Conservation (phyloP, 129 eudicot genomes). For the Oenanthe sinensis region DNA sequence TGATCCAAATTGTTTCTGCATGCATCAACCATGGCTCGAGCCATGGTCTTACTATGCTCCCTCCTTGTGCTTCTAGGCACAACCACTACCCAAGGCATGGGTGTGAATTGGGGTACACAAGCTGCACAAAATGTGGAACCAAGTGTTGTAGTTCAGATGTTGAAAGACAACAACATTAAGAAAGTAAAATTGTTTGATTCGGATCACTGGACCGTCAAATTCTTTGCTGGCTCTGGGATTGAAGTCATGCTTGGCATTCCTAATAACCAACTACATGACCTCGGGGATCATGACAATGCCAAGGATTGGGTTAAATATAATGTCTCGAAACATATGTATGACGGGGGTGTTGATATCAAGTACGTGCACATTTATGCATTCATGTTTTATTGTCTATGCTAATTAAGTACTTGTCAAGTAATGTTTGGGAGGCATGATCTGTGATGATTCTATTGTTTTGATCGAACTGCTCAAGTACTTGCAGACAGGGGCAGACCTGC, state of each 20-base stretch:
- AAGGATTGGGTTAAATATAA: conserved; percentile 40
- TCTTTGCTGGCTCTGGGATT: conserved; percentile 37
- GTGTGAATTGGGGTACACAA: conserved; percentile 53
- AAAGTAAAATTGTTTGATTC: conserved; percentile 41
- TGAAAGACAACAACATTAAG: conserved; percentile 32
- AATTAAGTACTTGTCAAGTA: no score
- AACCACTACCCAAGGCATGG: conserved; percentile 15
- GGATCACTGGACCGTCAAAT: conserved; percentile 28
- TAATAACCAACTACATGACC: conserved; percentile 19
- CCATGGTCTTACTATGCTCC: conserved; percentile 1
- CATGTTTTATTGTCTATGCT: neutral
- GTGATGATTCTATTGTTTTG: no score
- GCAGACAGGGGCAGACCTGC: neutral
- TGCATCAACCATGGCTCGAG: conserved; percentile 6
- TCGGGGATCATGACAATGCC: conserved; percentile 15
- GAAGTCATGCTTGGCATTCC: conserved; percentile 50
- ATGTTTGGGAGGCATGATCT: no score
- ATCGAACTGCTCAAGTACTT: neutral
- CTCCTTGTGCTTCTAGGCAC: neutral
- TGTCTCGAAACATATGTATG: conserved; percentile 19
- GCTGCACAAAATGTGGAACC: conserved; percentile 31
- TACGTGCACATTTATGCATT: conserved; percentile 4
- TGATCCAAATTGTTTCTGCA: neutral
- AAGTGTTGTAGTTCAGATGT: conserved; percentile 17
- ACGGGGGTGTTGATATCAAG: conserved; percentile 43